Percentiles rank a stretch among this genome's conserved stretches.
These are phyloP conservation scores for Juncus inflexus DNA, from an alignment of 176 grass and related monocot genomes.

Conservation along the genomic window DNA sequence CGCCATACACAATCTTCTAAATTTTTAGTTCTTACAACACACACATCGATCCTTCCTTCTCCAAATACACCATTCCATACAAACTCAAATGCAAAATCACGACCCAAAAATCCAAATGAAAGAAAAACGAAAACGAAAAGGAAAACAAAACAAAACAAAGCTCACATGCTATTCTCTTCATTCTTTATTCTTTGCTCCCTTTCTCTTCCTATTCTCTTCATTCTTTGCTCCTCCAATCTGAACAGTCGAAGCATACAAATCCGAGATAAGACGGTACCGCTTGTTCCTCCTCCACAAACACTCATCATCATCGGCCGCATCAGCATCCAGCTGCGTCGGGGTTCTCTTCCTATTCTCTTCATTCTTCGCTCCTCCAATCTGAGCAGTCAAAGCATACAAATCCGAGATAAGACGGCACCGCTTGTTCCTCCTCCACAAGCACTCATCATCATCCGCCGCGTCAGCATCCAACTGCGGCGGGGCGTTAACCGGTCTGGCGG, in stretches of 20 bases:
- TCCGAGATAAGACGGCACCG: slow-evolving; percentile 44
- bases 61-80: not conserved
- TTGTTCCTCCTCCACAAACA: slow-evolving; percentile 26
- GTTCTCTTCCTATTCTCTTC: not conserved
- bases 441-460: slow-evolving; percentile 28
- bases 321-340: slow-evolving; percentile 3
- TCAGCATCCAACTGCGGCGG: not conserved
- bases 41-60: not conserved
- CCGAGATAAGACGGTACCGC: slow-evolving; percentile 39
- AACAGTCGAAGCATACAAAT: slow-evolving; percentile 36
- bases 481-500: slow-evolving; percentile 20
- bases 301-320: slow-evolving; percentile 23
- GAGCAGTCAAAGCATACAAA: slow-evolving; percentile 38
- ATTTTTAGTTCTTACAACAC: not conserved
- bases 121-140: not conserved
- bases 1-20: no score
- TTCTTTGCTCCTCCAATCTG: slow-evolving; percentile 23
- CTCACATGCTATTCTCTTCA: slow-evolving; percentile 9
- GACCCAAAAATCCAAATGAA: not conserved
- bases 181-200: slow-evolving; percentile 8
- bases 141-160: not conserved
- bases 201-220: slow-evolving; percentile 1
- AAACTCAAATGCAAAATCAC: not conserved
- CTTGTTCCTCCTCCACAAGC: slow-evolving; percentile 33
- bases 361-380: slow-evolving; percentile 24